Evolutionary conservation across 257 asterid genomes (phyloP).

Genomic region (Scutellaria barbata): DNA sequence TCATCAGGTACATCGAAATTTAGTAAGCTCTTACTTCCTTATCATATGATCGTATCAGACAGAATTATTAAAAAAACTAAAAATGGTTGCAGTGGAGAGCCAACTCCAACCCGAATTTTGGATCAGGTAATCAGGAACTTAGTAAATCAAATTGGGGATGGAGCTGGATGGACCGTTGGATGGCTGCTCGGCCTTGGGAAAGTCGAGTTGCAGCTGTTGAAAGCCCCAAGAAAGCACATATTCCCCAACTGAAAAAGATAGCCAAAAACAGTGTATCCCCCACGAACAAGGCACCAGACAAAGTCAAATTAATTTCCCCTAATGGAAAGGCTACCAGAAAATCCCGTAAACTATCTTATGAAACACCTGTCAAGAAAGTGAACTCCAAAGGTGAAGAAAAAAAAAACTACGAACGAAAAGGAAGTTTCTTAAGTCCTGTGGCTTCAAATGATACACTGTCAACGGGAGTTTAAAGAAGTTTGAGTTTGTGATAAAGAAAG

Average conservation of each 20-base stretch:
- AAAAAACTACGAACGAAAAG: conserved; percentile 36
- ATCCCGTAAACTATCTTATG: conserved; percentile 56
- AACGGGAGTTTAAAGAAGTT: background rate
- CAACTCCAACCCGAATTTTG: conserved; percentile 56
- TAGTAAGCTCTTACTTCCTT: background rate
- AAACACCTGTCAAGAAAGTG: conserved; percentile 46
- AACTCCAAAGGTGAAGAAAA: conserved; percentile 45
- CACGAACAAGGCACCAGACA: conserved; percentile 43
- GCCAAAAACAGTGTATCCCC: conserved; percentile 50
- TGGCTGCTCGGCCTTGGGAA: conserved; percentile 99
- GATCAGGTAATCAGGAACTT: conserved; percentile 55
- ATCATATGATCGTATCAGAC: background rate
- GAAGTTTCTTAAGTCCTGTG: conserved; percentile 33
- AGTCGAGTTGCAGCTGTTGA: conserved; percentile 53
- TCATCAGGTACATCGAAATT: conserved; percentile 63
- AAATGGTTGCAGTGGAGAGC: conserved; percentile 82
- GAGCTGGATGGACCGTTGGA: conserved; percentile 99
- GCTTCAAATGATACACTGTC: conserved; percentile 25
- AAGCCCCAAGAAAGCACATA: conserved; percentile 59
- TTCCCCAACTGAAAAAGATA: conserved; percentile 43
- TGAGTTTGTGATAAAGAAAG: background rate
- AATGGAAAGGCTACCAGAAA: conserved; percentile 57
- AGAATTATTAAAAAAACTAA: background rate
- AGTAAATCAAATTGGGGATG: conserved; percentile 88
- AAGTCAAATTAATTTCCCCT: conserved; percentile 55